Base-by-base conservation (phyloP, 257 asterid species). In the Leptodermis oblonga region DNA sequence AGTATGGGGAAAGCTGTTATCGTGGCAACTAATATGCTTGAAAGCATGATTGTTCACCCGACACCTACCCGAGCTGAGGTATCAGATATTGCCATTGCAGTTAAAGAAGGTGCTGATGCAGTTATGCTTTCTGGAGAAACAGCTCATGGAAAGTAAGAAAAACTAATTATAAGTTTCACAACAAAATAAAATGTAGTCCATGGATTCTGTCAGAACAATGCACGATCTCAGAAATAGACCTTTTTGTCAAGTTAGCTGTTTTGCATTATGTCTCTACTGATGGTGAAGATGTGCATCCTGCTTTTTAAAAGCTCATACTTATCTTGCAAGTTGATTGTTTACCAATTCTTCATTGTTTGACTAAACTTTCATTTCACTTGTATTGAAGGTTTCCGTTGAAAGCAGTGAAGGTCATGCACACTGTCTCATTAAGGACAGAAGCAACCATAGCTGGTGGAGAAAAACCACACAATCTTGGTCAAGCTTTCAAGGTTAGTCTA, bases 71-170 rank as follows among this genome's bases (percentile, higher is more conserved):
- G 99, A 68, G 99, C 99, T 69, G 99, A 93, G 85, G 99, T 93
- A 34, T 90, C 99, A 17, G 99, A 93, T 74, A 93, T 93, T 71
- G 90, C 99, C 3, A 93, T 93, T 49, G 98, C 97, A 73, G 99
- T 93, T 62, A 82, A 82, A 82, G 99, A 93, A 70, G 96, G 99
- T 34, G 92, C 99, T 31, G 99, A 93, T 81, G 97, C 97, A n/a
- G 90, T 93, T 76, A 93, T 93, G 99, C 99, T 90, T 76, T 93
- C 99, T 46, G 99, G 99, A 79, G 99, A 93, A 90, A 93, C 99
- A 65, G 99, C 99, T 36, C 95, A 93, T 51, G 99, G 99, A 73
- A 93, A 88, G 99, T 93, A 76, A 87, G 96, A 72, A 42, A n/a
- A 30, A 53, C 43, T 36, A 69, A 55, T 68, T 49, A 62, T 66